These are phyloP conservation scores for Cystobasidiaceae sp. DNA, from an alignment of 1,284 basidiomycete species.

Conservation along the genomic window DNA sequence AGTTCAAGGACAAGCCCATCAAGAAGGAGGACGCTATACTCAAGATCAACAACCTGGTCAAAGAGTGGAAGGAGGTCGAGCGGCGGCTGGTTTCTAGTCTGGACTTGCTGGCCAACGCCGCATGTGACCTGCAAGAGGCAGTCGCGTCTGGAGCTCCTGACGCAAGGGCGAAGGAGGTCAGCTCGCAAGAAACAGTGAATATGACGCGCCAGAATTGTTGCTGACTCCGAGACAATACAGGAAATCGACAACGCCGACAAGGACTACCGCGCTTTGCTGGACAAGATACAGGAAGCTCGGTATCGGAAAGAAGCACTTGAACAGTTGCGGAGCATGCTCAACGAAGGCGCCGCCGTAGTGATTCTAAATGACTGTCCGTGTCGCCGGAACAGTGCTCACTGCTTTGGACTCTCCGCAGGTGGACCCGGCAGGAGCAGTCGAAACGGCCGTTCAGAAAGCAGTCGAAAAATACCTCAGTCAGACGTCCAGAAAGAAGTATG, in stretches of 20 bases:
- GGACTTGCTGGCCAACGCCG: not conserved
- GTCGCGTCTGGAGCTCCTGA: not conserved
- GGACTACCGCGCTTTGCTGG: constrained; percentile 13
- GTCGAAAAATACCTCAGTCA: not conserved
- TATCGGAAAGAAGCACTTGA: not conserved
- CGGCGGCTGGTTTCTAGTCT: not conserved
- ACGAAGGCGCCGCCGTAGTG: too few relatives aligned
- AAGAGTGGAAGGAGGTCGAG: constrained; percentile 11
- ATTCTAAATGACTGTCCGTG: too few relatives aligned
- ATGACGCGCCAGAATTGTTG: not conserved
- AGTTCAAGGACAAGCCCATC: not conserved
- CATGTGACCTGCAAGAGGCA: constrained; percentile 11
- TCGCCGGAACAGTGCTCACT: too few relatives aligned
- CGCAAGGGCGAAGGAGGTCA: not conserved
- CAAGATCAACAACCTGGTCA: constrained; percentile 5
- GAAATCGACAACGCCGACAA: constrained; percentile 11
- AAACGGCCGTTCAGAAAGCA: not conserved
- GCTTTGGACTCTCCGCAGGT: too few relatives aligned
- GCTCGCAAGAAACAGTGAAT: not conserved
- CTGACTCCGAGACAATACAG: not conserved
- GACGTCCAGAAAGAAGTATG: constrained; percentile 6
- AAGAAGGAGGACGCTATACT: constrained; percentile 1
- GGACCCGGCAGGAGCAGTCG: not conserved
- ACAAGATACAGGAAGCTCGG: constrained; percentile 18
- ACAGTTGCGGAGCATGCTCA: not conserved